Conservation (phyloP, 352 stramenopile genomes). For the Phytophthora colocasiae region DNA sequence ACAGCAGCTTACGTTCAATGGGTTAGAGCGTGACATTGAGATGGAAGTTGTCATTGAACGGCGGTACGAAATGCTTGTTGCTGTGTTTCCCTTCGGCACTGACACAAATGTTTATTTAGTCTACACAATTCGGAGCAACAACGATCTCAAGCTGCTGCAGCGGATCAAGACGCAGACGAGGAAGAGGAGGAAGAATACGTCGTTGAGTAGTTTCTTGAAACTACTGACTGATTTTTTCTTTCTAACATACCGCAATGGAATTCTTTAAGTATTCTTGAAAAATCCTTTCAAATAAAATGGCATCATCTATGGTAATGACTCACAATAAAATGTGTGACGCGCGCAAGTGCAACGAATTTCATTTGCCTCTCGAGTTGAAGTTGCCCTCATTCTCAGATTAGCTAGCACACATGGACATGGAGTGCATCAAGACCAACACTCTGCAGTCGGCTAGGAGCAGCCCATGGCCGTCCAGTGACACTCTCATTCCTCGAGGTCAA, state of each 20-base stretch:
- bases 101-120: slow-evolving; percentile 22
- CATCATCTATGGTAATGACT: neutral
- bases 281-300: neutral
- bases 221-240: no score
- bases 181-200: slow-evolving; percentile 80
- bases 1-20: slow-evolving; percentile 59
- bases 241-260: neutral
- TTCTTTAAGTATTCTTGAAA: no score
- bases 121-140: slow-evolving; percentile 52
- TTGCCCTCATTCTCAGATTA: slow-evolving; percentile 9
- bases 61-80: slow-evolving; percentile 37
- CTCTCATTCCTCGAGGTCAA: neutral
- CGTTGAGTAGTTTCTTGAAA: slow-evolving; percentile 53
- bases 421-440: no score
- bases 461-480: slow-evolving; percentile 2
- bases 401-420: neutral
- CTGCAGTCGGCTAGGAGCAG: no score
- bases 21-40: slow-evolving; percentile 84
- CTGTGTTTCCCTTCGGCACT: neutral
- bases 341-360: slow-evolving; percentile 1
- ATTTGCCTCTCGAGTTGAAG: neutral
- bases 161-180: slow-evolving; percentile 39
- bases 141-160: slow-evolving; percentile 31
- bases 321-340: slow-evolving; percentile 4
- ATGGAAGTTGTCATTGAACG: slow-evolving; percentile 87